phyloP scores from a whole-genome alignment of 2,329 filamentous ascomycete species.

The Orbilia javanica region DNA sequence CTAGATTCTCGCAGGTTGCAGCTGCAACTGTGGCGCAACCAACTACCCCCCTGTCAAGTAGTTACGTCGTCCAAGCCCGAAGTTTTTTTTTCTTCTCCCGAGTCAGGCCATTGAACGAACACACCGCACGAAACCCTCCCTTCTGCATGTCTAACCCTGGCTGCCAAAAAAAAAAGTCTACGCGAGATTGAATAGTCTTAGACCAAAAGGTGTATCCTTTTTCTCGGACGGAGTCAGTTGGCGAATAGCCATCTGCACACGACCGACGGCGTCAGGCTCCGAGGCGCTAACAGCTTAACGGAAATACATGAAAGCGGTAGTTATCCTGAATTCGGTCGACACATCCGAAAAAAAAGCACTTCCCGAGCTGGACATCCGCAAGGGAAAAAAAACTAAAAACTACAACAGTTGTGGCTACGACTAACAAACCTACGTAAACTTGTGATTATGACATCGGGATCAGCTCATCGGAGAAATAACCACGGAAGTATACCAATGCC shows the following conservation, averaged over 20 bases:
- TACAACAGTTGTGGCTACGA: constrained; percentile 21
- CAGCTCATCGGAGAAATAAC: constrained; percentile 42
- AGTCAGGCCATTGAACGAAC: constrained; percentile 40
- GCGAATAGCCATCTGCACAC: constrained; percentile 18
- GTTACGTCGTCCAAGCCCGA: constrained; percentile 44
- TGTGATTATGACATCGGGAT: constrained; percentile 14
- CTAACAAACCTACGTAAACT: too few species aligned
- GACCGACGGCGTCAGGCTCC: constrained; percentile 26
- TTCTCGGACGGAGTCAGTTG: constrained; percentile 27
- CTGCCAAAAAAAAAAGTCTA: constrained; percentile 38
- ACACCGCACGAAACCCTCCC: constrained; percentile 17
- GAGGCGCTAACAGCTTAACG: constrained; percentile 30
- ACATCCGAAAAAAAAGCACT: constrained; percentile 38
- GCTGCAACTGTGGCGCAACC: constrained; percentile 53
- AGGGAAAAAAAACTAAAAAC: background rate
- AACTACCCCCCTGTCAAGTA: background rate
- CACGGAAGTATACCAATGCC: constrained; percentile 5
- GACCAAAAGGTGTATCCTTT: constrained; percentile 7
- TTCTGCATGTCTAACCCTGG: constrained; percentile 41
- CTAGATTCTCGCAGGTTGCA: constrained; percentile 48
- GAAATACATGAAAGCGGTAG: constrained; percentile 50
- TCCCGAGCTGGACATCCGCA: background rate
- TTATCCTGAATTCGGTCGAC: constrained; percentile 42
- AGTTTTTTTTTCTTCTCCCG: constrained; percentile 24
- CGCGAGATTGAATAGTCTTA: constrained; percentile 46